phyloP scores from a whole-genome alignment of 805 yeast genomes.

The Yamadazyma endophytica region DNA sequence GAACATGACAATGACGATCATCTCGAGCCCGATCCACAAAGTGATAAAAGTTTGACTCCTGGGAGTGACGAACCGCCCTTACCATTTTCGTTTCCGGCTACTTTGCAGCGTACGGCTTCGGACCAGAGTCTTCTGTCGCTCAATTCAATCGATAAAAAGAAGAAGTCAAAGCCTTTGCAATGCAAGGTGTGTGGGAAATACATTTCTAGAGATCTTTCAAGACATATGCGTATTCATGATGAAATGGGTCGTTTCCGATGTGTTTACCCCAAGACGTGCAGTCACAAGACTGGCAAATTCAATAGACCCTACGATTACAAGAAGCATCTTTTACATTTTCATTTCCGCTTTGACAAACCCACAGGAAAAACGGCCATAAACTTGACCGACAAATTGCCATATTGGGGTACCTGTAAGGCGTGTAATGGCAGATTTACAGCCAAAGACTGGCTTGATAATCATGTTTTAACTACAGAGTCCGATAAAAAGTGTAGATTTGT shows the following conservation, averaged over 20 bases:
- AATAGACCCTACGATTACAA: conserved; percentile 45
- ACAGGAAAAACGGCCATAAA: conserved; percentile 35
- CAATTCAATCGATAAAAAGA: conserved; percentile 20
- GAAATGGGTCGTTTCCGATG: conserved; percentile 41
- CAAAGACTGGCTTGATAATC: conserved; percentile 52
- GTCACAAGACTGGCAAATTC: conserved; percentile 39
- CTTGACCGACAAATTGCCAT: conserved; percentile 37
- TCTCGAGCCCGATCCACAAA: too few relatives aligned
- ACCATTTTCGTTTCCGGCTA: too few relatives aligned
- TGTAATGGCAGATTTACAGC: conserved; percentile 51
- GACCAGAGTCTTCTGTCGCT: conserved; percentile 11
- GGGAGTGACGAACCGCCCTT: too few relatives aligned
- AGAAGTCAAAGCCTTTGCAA: conserved; percentile 30
- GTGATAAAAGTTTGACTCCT: too few relatives aligned
- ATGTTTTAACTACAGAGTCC: conserved; percentile 37
- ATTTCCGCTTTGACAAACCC: conserved; percentile 40
- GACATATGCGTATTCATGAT: conserved; percentile 42
- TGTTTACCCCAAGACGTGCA: conserved; percentile 37
- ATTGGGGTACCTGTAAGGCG: conserved; percentile 33
- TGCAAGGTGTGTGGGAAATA: conserved; percentile 38
- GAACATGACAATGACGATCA: too few relatives aligned
- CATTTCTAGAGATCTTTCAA: conserved; percentile 36
- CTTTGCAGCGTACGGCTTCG: conserved; percentile 9
- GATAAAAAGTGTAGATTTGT: conserved; percentile 19
- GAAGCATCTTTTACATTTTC: conserved; percentile 40